Base-by-base conservation (phyloP, 768 basidiomycete species). In the Leccinum truebloodii region DNA sequence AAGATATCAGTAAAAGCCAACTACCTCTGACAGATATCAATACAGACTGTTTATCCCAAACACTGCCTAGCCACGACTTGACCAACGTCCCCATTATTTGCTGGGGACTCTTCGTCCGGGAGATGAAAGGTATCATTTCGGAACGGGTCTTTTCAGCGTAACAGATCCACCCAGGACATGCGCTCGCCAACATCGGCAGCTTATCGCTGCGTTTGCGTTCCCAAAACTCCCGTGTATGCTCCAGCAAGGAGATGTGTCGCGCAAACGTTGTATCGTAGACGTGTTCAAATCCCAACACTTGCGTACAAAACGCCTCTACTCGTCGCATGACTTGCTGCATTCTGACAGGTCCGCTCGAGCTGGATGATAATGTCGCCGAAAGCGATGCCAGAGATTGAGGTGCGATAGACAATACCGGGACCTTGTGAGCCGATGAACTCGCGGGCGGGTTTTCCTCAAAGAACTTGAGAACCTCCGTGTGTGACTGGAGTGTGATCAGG, bases 101-200 rank as follows among this genome's bases (percentile, higher is more conserved):
- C 71, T 98, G 95, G 28, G 95, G 91, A 70, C 94, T 96, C 79
- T 96, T 94, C 53, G 90, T 92, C 39, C 77, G 79, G 55, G 92
- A 85, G 57, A 99, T 89, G 68, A 94, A 94, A 5, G 95, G 95
- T 22, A 99, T 72, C 83, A 99, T 89, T 73, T 96, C 95, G 3
- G 88, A 81, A 68, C 97, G 96, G 1, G 96, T 88, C 79, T 99
- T 99, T 76, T 99, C 97, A 18, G 95, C 96, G 73, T 98, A 98
- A 72, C 97, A 99, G 59, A 99, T 90, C 97, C 97, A 98, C 16
- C 97, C 97, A 0, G 97, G 97, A 76, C 97, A 98, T 16, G 97
- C 94, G 66, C 94, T 95, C 4, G 94, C 89, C 26, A 99, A 79
- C 87, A 99, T 95, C 0, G 97, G 97, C 28, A 98, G 74, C 22